phyloP scores from a whole-genome alignment of 495 filamentous ascomycete genomes.

The Podospora pseudopauciseta region DNA sequence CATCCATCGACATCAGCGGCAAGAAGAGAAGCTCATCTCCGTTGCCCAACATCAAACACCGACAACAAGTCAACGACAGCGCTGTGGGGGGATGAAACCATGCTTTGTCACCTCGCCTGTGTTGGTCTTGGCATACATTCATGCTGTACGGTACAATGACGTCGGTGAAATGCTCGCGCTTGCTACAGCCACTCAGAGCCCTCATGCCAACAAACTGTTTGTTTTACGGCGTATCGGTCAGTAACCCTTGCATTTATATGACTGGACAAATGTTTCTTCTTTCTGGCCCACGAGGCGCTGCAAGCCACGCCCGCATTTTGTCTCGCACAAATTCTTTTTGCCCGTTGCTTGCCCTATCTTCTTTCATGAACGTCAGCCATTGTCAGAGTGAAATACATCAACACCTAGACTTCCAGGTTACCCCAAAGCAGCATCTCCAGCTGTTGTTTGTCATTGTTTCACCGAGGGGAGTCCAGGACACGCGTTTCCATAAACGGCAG shows the following conservation, averaged over 20 bases:
- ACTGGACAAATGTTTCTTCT: background rate
- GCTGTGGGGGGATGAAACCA: background rate
- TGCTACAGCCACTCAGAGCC: slow-evolving; percentile 12
- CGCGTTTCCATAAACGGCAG: background rate
- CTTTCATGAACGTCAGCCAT: too few relatives aligned
- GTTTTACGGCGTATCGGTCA: background rate
- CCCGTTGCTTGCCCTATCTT: too few relatives aligned
- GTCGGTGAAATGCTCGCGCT: slow-evolving; percentile 17
- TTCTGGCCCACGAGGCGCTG: background rate
- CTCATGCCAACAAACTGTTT: slow-evolving; percentile 7
- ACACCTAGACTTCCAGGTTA: background rate
- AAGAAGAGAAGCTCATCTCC: background rate
- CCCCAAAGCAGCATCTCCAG: background rate
- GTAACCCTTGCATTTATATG: background rate
- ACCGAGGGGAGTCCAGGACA: background rate
- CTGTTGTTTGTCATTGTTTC: background rate
- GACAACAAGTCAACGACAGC: background rate
- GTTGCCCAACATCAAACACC: background rate
- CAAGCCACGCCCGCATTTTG: slow-evolving; percentile 3
- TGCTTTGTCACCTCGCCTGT: background rate
- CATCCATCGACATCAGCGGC: background rate
- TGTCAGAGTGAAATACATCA: too few relatives aligned
- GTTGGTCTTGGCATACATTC: background rate
- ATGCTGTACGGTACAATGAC: slow-evolving; percentile 5
- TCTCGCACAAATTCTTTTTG: slow-evolving; percentile 2